phyloP scores from a whole-genome alignment of 345 rosid genomes.

The Hypericum perforatum region DNA sequence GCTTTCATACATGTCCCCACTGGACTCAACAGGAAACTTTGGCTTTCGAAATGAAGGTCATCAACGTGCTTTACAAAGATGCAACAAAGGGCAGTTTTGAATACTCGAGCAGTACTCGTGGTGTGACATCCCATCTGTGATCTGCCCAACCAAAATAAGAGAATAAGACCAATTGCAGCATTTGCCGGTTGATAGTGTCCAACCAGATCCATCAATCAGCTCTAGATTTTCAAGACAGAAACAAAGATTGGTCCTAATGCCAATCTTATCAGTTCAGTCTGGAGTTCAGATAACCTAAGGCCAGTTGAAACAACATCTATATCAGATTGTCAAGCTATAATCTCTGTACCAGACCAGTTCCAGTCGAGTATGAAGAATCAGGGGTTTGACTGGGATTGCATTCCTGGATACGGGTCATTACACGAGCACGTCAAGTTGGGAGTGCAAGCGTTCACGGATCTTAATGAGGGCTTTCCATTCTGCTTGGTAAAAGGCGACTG shows the following conservation, averaged over 20 bases:
- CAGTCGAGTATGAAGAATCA: constrained; percentile 26
- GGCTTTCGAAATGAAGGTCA: constrained; percentile 27
- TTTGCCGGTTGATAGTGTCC: constrained; percentile 13
- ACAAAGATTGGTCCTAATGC: constrained; percentile 19
- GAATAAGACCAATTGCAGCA: constrained; percentile 21
- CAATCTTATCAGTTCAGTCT: constrained; percentile 17
- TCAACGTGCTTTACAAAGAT: constrained; percentile 28
- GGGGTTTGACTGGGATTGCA: constrained; percentile 26
- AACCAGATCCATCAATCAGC: constrained; percentile 16
- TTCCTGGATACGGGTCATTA: constrained; percentile 26
- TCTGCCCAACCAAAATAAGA: constrained; percentile 36
- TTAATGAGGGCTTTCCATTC: constrained; percentile 38
- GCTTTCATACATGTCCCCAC: constrained; percentile 43
- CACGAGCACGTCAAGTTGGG: constrained; percentile 32
- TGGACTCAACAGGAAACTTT: constrained; percentile 31
- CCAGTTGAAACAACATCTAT: constrained; percentile 19
- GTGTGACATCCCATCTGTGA: constrained; percentile 47
- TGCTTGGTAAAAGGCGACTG: constrained; percentile 46
- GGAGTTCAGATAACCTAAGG: constrained; percentile 17
- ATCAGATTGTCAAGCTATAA: constrained; percentile 3
- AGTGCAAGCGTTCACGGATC: constrained; percentile 20
- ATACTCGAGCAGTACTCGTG: constrained; percentile 23
- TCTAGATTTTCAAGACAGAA: constrained; percentile 23
- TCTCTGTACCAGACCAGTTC: constrained; percentile 7
- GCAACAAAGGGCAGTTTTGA: constrained; percentile 22